phyloP scores from a whole-genome alignment of 1,284 basidiomycete genomes.

The Heliocybe sulcata region DNA sequence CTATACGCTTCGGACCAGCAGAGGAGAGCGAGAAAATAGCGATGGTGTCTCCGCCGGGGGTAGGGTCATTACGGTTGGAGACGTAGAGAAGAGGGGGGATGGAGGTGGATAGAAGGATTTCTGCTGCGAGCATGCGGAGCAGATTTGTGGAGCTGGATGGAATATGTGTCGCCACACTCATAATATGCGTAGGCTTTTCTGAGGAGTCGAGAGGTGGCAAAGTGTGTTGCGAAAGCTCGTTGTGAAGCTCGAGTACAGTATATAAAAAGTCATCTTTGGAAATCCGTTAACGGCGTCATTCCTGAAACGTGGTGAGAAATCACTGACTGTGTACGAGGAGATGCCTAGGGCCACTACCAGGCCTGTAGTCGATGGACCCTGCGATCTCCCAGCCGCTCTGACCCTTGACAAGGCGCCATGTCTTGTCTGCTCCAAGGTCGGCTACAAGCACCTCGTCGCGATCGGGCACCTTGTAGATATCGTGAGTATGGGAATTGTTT shows the following conservation, averaged over 20 bases:
- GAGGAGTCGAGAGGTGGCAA: slow-evolving; percentile 31
- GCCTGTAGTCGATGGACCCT: slow-evolving; percentile 35
- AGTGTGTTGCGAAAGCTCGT: slow-evolving; percentile 44
- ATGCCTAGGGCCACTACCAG: slow-evolving; percentile 66
- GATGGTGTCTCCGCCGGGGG: slow-evolving; percentile 53
- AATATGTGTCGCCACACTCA: slow-evolving; percentile 33
- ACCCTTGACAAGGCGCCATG: slow-evolving; percentile 45
- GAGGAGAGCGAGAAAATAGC: slow-evolving; percentile 35
- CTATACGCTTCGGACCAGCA: slow-evolving; percentile 11
- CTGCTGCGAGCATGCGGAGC: slow-evolving; percentile 45
- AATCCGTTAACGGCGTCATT: slow-evolving; percentile 9
- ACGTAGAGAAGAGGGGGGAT: slow-evolving; percentile 44
- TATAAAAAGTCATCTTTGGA: slow-evolving; percentile 47
- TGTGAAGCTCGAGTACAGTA: slow-evolving; percentile 58
- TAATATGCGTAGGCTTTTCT: slow-evolving; percentile 32
- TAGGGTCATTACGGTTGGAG: slow-evolving; percentile 59
- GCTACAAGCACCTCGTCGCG: slow-evolving; percentile 57
- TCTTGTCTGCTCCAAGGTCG: slow-evolving; percentile 62
- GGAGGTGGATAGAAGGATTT: slow-evolving; percentile 44
- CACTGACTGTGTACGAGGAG: slow-evolving; percentile 45
- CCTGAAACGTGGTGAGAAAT: not conserved
- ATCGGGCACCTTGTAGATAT: slow-evolving; percentile 37
- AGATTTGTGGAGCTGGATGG: slow-evolving; percentile 9
- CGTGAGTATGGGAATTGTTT: slow-evolving; percentile 61
- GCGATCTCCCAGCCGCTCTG: slow-evolving; percentile 34